Conservation (phyloP, 2,329 filamentous ascomycete species). For the Penicillium occitanis region DNA sequence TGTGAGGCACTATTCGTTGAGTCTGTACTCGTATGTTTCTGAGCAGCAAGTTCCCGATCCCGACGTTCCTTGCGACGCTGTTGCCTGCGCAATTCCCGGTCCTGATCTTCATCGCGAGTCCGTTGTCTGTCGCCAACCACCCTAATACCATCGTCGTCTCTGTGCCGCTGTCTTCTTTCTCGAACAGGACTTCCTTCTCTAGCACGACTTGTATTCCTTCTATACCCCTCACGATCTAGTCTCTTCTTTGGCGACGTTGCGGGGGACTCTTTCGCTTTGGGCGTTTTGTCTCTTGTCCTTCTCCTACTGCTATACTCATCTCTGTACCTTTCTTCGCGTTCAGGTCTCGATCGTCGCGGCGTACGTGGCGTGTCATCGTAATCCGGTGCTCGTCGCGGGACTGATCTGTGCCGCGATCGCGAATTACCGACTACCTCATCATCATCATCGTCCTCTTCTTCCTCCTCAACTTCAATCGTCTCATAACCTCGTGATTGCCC, state of each 20-base stretch:
- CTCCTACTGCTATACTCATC: constrained; percentile 9
- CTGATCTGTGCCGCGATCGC: constrained; percentile 6
- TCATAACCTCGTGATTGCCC: constrained; percentile 28
- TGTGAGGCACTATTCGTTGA: constrained; percentile 46
- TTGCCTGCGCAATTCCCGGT: constrained; percentile 26
- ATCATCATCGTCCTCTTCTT: constrained; percentile 21
- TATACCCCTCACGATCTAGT: constrained; percentile 35
- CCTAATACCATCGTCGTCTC: constrained; percentile 28
- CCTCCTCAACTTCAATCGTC: constrained; percentile 23
- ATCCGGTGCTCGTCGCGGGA: neutral
- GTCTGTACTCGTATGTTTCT: constrained; percentile 38
- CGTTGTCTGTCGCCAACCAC: constrained; percentile 10
- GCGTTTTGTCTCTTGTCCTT: constrained; percentile 26
- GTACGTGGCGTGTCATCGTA: constrained; percentile 23
- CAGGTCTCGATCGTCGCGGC: constrained; percentile 34
- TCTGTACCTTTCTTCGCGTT: constrained; percentile 24
- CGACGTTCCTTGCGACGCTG: constrained; percentile 24
- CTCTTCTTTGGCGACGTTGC: constrained; percentile 39
- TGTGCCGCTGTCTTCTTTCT: constrained; percentile 27
- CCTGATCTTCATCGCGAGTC: neutral
- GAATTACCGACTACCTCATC: neutral
- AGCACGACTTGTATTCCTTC: constrained; percentile 30
- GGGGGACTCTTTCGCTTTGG: constrained; percentile 39
- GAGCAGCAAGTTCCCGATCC: constrained; percentile 23
- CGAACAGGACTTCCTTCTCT: constrained; percentile 29